Percentiles rank a stretch among this genome's conserved stretches.
Evolutionary conservation across 495 filamentous ascomycete species (phyloP).

Genomic region (Aspergillus leporis): DNA sequence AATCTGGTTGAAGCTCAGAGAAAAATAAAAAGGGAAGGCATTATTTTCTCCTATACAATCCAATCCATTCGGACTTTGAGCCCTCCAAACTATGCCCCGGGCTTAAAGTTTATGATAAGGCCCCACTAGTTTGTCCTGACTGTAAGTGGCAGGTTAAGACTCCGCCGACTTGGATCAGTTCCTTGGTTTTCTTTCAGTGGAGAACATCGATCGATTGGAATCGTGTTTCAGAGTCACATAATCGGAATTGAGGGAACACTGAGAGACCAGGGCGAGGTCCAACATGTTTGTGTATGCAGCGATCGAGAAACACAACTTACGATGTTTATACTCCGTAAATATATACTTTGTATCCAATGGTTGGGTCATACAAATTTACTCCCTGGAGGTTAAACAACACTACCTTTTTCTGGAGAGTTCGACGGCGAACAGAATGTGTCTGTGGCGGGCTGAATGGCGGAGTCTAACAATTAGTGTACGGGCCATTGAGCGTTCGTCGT

Average conservation of each 20-base stretch:
- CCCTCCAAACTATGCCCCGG: background rate
- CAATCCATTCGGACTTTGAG: background rate
- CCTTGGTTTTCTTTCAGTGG: constrained; percentile 5
- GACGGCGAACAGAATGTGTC: constrained; percentile 8
- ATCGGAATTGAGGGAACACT: background rate
- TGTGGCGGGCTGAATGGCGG: constrained; percentile 21
- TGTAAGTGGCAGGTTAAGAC: background rate
- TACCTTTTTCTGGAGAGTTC: constrained; percentile 16
- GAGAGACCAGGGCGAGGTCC: background rate
- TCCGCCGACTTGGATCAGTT: constrained; percentile 2
- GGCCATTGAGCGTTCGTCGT: constrained; percentile 4
- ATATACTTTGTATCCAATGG: background rate
- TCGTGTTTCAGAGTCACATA: constrained; percentile 3
- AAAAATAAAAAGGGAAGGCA: too few species aligned
- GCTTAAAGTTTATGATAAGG: background rate
- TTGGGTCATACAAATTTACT: background rate
- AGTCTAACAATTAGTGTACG: constrained; percentile 9
- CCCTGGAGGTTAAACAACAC: too few species aligned
- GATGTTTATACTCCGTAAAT: background rate
- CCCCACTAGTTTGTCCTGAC: constrained; percentile 11
- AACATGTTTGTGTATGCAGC: background rate
- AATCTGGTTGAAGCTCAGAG: background rate
- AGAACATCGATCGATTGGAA: background rate
- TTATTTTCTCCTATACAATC: too few species aligned
- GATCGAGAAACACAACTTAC: too few species aligned